Base-by-base conservation (phyloP, 345 rosid species). In the Eucalyptus camaldulensis region DNA sequence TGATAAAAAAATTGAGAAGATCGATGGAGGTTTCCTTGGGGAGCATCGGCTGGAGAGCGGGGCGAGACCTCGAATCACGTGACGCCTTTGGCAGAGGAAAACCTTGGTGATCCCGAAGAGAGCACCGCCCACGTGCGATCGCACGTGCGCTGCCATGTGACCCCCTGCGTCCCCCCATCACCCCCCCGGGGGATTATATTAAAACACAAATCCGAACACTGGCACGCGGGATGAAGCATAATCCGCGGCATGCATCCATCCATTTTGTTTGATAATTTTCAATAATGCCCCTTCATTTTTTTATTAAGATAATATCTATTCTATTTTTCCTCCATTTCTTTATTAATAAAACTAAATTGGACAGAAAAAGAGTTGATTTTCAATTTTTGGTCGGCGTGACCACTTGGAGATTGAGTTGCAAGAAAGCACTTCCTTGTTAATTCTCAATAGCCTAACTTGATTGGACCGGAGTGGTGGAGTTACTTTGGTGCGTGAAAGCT, bases 371-470 rank as follows among this genome's bases (percentile, higher is more conserved):
- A 5, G 7, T 19, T 0, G 7, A 7, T 16, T 69, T 56, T 69
- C 44, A 33, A 17, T 69, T 19, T 4, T 2, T 37, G 3, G 13
- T 1, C 1, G 13, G 4, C 0, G 4, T 1, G 4, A 69, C 13
- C 12, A 10, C 24, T 5, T 19, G 3, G 25, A 24, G 1, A 72
- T 10, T 0, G 45, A 72, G 27, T 10, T 0, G 2, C 2, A 0
- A n/a, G 40, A 65, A 65, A 65, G 21, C 8, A 4, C 1, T 19
- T 37, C 45, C 1, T 72, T 1, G 14, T 2, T 37, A 6, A 19
- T 37, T 19, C 4, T 72, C 25, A 4, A 10, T 10, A 37, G 25
- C 45, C 2, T 37, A 4, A 15, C 45, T 72, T 37, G 3, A 19
- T 72, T 19, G 45, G 83, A 19, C 0, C 0, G 0, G 45, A 6